Conservation (phyloP, 1,139 yeast genomes). For the Yamadazyma atmosphaerica region DNA sequence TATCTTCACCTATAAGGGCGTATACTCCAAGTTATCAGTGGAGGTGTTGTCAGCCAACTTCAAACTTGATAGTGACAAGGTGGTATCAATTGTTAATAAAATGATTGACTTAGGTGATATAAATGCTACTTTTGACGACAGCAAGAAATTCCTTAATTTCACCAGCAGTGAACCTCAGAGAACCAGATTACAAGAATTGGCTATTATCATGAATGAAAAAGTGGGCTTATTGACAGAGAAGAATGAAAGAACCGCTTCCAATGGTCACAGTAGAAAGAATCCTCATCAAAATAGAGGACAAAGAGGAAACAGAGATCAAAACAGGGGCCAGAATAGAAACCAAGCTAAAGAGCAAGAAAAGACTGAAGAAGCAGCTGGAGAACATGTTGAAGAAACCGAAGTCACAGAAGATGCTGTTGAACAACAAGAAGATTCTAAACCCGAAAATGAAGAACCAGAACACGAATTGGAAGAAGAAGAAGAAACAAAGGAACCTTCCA, state of each 20-base stretch:
- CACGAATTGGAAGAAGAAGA: conserved; percentile 3
- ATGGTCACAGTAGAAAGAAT: conserved; percentile 58
- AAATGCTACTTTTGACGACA: conserved; percentile 58
- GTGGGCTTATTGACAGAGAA: conserved; percentile 78
- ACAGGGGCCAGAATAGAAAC: conserved; percentile 25
- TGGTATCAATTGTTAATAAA: conserved; percentile 64
- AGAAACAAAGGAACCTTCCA: conserved; percentile 17
- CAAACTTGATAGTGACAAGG: conserved; percentile 56
- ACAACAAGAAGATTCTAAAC: background rate
- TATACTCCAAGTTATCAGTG: conserved; percentile 75
- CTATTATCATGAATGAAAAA: conserved; percentile 85
- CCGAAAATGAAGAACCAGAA: conserved; percentile 1
- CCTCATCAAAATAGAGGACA: conserved; percentile 18
- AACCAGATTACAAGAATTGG: conserved; percentile 84
- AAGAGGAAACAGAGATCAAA: conserved; percentile 31
- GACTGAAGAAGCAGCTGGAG: background rate
- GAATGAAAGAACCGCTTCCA: conserved; percentile 80
- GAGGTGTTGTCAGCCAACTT: conserved; percentile 65
- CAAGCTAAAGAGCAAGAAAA: conserved; percentile 24
- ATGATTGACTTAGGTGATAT: conserved; percentile 80
- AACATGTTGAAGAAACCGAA: background rate
- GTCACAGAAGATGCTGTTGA: too few relatives aligned
- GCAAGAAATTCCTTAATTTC: conserved; percentile 58
- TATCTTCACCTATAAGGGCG: conserved; percentile 77
- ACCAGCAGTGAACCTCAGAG: conserved; percentile 76